Base-by-base conservation (phyloP, 257 asterid species). In the Solanum dulcamara region DNA sequence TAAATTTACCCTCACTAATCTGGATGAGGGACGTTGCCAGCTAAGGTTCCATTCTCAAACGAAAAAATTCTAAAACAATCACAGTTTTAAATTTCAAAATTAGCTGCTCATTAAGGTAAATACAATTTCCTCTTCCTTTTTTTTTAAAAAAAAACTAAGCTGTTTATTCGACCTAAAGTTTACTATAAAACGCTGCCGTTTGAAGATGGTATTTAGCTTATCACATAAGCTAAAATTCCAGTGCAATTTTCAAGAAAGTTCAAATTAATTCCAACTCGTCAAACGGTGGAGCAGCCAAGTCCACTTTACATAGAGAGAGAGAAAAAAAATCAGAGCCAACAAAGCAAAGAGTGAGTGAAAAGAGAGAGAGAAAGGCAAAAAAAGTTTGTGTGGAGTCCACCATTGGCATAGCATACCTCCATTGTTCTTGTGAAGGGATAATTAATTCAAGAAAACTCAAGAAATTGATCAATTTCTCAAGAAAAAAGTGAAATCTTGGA, bases 361-460 rank as follows among this genome's bases (percentile, higher is more conserved):
- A 14, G 42, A 24, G 30, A 33, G 53, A 62, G 70, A 68, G 40
- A 68, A 33, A 68, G 77, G 30, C 28, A 11, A 50, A 59, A 81
- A 84, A 87, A 59, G 59, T 12, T 14, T 37, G 26, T 8, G 86
- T 84, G 90, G 91, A 84, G 87, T 87, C 92, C 94, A 85, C 90
- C 87, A 48, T 13, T 6, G 24, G 20, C 38, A 44, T 26, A 75
- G 3, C 37, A 75, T 44, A 75, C 12, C 59, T 74, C 33, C 81
- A 26, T 44, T 44, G 81, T 75, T 44, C 81, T 26, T 24, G 80
- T 12, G 51, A 64, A 44, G 86, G 24, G 80, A 46, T 48, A 82
- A 48, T 18, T 53, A 60, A 84, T 24, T 15, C 59, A 24, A 38
- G 32, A 22, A 33, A 10, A 20, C 13, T 30, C 37, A 28, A 46